These are phyloP conservation scores for Fusarium sp. DNA, from an alignment of 2,329 filamentous ascomycete species.

Conservation along the genomic window DNA sequence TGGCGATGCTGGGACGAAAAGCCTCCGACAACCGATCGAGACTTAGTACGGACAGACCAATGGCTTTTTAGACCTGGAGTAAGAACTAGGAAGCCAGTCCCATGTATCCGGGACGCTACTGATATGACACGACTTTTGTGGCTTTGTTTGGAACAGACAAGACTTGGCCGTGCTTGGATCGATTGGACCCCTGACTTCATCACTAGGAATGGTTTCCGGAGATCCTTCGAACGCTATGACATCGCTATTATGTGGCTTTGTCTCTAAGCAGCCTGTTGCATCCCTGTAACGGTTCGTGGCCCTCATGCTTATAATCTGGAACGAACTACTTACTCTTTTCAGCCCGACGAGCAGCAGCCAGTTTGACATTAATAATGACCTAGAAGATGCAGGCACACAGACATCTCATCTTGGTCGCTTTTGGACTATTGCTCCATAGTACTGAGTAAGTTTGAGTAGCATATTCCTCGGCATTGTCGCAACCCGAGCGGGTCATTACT, in stretches of 20 bases:
- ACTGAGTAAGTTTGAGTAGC: not conserved
- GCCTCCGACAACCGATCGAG: not conserved
- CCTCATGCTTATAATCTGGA: not conserved
- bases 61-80: not conserved
- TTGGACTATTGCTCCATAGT: not conserved
- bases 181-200: not conserved
- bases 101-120: not conserved
- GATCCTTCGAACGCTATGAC: not conserved
- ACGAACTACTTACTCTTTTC: not conserved
- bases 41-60: not conserved
- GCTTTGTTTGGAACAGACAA: not conserved
- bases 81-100: not conserved
- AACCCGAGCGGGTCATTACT: not conserved
- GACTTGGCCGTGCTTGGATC: not conserved
- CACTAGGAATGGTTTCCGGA: not conserved
- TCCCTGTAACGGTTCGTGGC: not conserved
- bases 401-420: not conserved
- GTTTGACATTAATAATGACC: not conserved
- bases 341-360: not conserved
- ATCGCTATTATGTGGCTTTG: not conserved
- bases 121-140: not conserved
- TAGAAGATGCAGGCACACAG: not conserved
- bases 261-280: not conserved
- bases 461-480: not conserved
- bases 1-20: not conserved